Conservation (phyloP, 768 basidiomycete genomes). For the Hemileccinum impolitum region DNA sequence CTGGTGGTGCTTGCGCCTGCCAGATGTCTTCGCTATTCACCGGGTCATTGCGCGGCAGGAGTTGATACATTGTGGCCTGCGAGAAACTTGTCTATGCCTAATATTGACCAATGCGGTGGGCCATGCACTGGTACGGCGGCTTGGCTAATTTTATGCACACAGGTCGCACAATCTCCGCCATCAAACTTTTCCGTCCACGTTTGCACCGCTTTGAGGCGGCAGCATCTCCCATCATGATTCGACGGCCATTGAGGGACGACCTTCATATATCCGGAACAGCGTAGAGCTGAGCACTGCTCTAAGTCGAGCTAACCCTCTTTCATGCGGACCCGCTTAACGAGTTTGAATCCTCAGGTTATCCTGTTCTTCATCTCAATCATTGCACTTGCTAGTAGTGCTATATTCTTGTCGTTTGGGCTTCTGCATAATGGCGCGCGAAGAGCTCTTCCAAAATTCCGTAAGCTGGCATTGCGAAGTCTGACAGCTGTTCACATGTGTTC, state of each 20-base stretch:
- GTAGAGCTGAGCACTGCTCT: not conserved
- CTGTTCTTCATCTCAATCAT: not conserved
- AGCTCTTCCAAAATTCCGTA: not conserved
- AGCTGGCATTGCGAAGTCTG: not conserved
- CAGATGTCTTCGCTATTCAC: not conserved
- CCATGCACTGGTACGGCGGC: not conserved
- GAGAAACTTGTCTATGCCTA: not conserved
- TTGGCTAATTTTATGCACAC: too few relatives aligned
- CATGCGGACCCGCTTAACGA: not conserved
- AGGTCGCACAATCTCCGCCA: not conserved
- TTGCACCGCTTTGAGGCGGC: too few relatives aligned
- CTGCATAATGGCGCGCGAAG: not conserved
- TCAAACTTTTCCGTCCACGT: too few relatives aligned
- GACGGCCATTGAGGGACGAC: not conserved
- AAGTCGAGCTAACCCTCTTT: not conserved
- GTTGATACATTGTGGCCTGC: not conserved
- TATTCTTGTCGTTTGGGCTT: not conserved
- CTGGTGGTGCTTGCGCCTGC: not conserved
- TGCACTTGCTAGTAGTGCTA: not conserved
- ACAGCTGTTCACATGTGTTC: not conserved
- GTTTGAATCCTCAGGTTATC: not conserved
- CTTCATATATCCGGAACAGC: not conserved
- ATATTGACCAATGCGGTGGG: not conserved
- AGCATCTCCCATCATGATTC: too few relatives aligned
- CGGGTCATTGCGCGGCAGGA: slow-evolving; percentile 3